Evolutionary conservation across 73 alveolate species (phyloP).

Genomic region (Blepharisma stoltei): DNA sequence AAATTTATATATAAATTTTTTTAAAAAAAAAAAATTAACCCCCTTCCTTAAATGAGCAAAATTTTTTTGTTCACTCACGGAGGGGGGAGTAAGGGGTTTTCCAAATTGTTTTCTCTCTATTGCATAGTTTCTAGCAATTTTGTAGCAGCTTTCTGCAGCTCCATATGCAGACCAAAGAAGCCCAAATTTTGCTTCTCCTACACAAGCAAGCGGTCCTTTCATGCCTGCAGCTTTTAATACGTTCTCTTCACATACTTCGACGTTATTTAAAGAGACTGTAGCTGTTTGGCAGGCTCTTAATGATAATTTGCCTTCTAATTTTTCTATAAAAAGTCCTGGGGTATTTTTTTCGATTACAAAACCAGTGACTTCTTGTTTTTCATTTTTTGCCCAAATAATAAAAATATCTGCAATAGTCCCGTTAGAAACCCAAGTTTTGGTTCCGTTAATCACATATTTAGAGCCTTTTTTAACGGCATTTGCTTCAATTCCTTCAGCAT

Average conservation of each 20-base stretch:
- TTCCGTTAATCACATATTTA: constrained; percentile 76
- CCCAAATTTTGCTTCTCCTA: constrained; percentile 82
- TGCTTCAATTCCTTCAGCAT: constrained; percentile 77
- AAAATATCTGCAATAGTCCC: constrained; percentile 88
- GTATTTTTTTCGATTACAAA: constrained; percentile 67
- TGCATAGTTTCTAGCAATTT: constrained; percentile 62
- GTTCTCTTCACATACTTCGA: constrained; percentile 64
- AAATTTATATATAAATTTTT: too few relatives aligned
- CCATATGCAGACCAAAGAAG: constrained; percentile 91
- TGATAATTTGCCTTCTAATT: constrained; percentile 80
- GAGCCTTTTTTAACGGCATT: constrained; percentile 55
- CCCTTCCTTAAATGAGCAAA: too few relatives aligned
- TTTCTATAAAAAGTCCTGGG: constrained; percentile 80
- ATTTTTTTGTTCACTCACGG: too few relatives aligned
- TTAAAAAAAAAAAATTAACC: too few relatives aligned
- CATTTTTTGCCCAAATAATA: constrained; percentile 78
- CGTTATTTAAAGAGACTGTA: constrained; percentile 73
- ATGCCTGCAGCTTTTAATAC: constrained; percentile 54
- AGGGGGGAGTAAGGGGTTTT: too few relatives aligned
- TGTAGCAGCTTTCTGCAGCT: constrained; percentile 89
- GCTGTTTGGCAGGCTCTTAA: constrained; percentile 81
- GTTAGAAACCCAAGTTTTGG: constrained; percentile 88
- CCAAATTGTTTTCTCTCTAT: constrained; percentile 67
- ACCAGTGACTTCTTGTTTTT: constrained; percentile 74
- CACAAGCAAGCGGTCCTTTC: constrained; percentile 89